Base-by-base conservation (phyloP, 257 asterid species). In the Solanum rostratum region DNA sequence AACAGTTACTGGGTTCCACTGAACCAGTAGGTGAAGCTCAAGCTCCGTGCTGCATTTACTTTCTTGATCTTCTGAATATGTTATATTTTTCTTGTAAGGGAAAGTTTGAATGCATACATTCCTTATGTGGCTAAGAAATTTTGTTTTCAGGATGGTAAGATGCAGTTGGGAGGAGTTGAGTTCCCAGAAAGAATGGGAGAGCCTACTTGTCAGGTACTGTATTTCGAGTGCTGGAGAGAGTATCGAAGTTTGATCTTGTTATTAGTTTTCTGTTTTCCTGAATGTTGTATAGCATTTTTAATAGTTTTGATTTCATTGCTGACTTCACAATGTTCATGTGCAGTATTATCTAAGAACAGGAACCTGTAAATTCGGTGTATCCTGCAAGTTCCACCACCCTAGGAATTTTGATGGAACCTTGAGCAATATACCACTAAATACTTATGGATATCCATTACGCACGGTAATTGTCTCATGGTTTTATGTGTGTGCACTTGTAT, bases 361-460 rank as follows among this genome's bases (percentile, higher is more conserved):
- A 84, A 86, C 92, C 65, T 95, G 99, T 90, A 94, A 95, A 93
- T 95, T 95, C 84, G 98, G 98, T 41, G 90, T 86, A 8, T 90
- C 93, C 84, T 95, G 99, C 92, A 95, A 93, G 89, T 95, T 93
- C 87, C 89, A 95, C 92, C 99, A 95, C 91, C 99, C 99, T 22
- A 93, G 92, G 86, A 91, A 91, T 83, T 92, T 92, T 54, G 96
- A 91, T 86, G 98, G 94, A 83, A 92, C 96, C 50, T 90, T 91
- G 87, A 91, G 86, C 57, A 87, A 85, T 82, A 93, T 91, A 39
- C 93, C 95, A 57, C 87, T 93, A 84, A 95, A 95, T 93, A 66
- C 85, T 69, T 85, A 88, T 87, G 98, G 98, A 89, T 95, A 91
- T 88, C 99, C 99, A 80, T 90, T 95, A 87, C 88, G 99, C 88